Conservation (phyloP, 371 early-diverging fungal species). For the Mucor mucedo region DNA sequence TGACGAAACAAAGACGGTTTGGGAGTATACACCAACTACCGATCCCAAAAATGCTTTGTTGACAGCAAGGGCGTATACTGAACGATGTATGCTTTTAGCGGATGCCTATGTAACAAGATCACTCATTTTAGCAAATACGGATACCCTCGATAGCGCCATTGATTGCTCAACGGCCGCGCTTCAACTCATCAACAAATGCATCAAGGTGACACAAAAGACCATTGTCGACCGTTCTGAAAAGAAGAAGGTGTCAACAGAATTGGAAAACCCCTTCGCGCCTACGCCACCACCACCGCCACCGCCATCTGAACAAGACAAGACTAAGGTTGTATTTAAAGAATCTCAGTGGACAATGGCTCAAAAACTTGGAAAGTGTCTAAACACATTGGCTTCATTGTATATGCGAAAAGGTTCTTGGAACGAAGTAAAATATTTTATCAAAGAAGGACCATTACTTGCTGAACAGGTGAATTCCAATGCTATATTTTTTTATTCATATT, state of each 20-base stretch:
- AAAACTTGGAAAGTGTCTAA: slow-evolving; percentile 54
- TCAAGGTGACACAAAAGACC: slow-evolving; percentile 11
- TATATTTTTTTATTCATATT: slow-evolving; percentile 47
- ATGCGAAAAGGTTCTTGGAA: slow-evolving; percentile 67
- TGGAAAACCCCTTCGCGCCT: slow-evolving; percentile 13
- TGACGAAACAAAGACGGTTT: slow-evolving; percentile 14
- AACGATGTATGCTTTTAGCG: slow-evolving; percentile 19
- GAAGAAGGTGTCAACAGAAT: slow-evolving; percentile 2
- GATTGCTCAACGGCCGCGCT: slow-evolving; percentile 12
- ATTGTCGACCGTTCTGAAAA: background rate
- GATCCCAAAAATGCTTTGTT: background rate
- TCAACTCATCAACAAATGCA: slow-evolving; percentile 14
- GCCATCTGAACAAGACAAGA: slow-evolving; percentile 1
- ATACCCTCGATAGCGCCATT: slow-evolving; percentile 19
- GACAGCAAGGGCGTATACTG: slow-evolving; percentile 10
- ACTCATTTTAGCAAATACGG: slow-evolving; percentile 8
- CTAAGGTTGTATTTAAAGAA: slow-evolving; percentile 34
- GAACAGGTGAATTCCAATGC: slow-evolving; percentile 51
- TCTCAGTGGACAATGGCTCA: slow-evolving; percentile 49
- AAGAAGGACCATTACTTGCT: slow-evolving; percentile 63
- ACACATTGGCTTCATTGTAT: slow-evolving; percentile 59
- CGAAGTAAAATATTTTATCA: slow-evolving; percentile 73
- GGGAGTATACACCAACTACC: slow-evolving; percentile 10
- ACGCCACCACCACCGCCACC: background rate
- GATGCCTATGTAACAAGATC: slow-evolving; percentile 15